Conservation (phyloP, 192 early-diverging fungal species). For the Coemansia sp. region DNA sequence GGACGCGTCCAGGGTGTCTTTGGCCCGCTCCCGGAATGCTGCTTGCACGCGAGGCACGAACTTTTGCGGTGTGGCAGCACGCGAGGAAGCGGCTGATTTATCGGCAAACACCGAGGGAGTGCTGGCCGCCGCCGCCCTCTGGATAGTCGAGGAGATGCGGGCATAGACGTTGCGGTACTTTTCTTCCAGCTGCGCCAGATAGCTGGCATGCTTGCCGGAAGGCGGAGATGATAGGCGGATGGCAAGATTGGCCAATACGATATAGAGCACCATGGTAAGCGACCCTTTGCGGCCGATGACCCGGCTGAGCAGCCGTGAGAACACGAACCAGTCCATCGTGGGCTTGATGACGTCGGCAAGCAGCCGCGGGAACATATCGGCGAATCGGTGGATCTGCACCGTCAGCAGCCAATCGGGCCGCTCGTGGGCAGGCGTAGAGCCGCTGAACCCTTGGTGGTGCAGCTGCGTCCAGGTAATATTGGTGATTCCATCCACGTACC, state of each 20-base stretch:
- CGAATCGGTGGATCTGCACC: constrained; percentile 54
- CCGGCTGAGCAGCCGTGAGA: constrained; percentile 48
- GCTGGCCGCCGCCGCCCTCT: constrained; percentile 33
- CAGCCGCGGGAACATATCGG: constrained; percentile 51
- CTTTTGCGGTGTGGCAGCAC: constrained; percentile 13
- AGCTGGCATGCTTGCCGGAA: constrained; percentile 33
- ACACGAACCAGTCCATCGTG: constrained; percentile 51
- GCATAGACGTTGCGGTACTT: constrained; percentile 45
- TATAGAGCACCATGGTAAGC: constrained; percentile 48
- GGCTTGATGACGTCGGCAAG: constrained; percentile 52
- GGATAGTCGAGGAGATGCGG: constrained; percentile 40
- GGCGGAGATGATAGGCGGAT: constrained; percentile 49
- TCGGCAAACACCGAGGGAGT: constrained; percentile 31
- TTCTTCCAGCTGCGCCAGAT: constrained; percentile 37
- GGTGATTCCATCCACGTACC: constrained; percentile 54
- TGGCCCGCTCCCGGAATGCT: constrained; percentile 31
- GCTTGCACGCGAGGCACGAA: constrained; percentile 47
- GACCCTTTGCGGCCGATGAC: constrained; percentile 46
- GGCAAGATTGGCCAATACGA: constrained; percentile 37
- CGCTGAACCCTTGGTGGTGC: constrained; percentile 26
- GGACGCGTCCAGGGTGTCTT: constrained; percentile 29
- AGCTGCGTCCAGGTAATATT: constrained; percentile 54
- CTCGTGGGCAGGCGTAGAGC: constrained; percentile 30
- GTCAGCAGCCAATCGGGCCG: constrained; percentile 54
- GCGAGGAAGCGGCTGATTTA: constrained; percentile 10